These are phyloP conservation scores for Salvia rosmarinus DNA, from an alignment of 257 asterid genomes.

Conservation along the genomic window DNA sequence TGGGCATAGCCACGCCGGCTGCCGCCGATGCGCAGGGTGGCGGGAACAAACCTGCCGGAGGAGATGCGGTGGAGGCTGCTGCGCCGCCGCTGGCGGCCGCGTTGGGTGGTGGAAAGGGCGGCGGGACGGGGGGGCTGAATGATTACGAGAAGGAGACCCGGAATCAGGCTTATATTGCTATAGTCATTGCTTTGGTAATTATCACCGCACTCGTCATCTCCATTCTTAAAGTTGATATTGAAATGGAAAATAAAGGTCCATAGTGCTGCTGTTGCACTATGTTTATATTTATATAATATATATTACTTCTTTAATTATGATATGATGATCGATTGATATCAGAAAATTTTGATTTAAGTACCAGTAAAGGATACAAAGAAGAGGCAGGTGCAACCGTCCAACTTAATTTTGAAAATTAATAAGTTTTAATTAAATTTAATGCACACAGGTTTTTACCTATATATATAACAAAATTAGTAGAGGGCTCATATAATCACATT, in stretches of 20 bases:
- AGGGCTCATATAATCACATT: too few relatives aligned
- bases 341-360: too few relatives aligned
- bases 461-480: too few relatives aligned
- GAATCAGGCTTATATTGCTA: slow-evolving; percentile 48
- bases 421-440: too few relatives aligned
- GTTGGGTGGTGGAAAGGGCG: not conserved
- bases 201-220: not conserved
- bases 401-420: too few relatives aligned
- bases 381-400: too few relatives aligned
- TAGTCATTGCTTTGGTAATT: slow-evolving; percentile 35
- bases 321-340: too few relatives aligned
- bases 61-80: slow-evolving; percentile 27
- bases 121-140: slow-evolving; percentile 39
- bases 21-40: slow-evolving; percentile 15
- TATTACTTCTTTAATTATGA: too few relatives aligned
- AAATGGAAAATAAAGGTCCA: not conserved
- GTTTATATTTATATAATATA: too few relatives aligned
- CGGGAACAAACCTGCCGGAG: not conserved
- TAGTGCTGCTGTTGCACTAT: not conserved
- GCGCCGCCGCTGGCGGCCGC: not conserved
- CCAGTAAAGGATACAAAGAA: too few relatives aligned
- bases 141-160: slow-evolving; percentile 57
- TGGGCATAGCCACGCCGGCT: slow-evolving; percentile 52
- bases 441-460: too few relatives aligned
- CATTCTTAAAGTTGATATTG: slow-evolving; percentile 26